phyloP scores from a whole-genome alignment of 2,329 filamentous ascomycete genomes.

The Stemphylium vesicarium region DNA sequence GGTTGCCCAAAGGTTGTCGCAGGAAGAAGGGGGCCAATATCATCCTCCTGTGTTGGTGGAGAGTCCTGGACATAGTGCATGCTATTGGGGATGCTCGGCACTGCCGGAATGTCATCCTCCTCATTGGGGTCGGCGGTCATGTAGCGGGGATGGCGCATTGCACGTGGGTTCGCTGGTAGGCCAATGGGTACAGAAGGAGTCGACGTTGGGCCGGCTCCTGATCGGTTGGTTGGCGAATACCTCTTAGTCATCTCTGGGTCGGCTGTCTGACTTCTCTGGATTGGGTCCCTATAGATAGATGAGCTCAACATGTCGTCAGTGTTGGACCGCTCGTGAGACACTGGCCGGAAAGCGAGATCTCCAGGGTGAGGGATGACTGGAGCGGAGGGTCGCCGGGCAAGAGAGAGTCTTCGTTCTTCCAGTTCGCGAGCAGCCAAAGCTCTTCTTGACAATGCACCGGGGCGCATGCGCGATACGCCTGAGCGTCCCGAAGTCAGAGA shows the following conservation, averaged over 20 bases:
- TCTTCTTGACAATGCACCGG: slow-evolving; percentile 49
- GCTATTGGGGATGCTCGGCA: slow-evolving; percentile 63
- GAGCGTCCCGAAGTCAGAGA: slow-evolving; percentile 44
- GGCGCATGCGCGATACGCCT: slow-evolving; percentile 31
- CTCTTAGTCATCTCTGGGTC: slow-evolving; percentile 60
- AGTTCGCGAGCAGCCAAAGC: slow-evolving; percentile 74
- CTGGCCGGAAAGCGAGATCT: slow-evolving; percentile 51
- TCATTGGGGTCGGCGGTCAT: slow-evolving; percentile 63
- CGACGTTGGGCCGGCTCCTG: slow-evolving; percentile 48
- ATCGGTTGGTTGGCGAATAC: slow-evolving; percentile 44
- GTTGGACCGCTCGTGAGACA: slow-evolving; percentile 42
- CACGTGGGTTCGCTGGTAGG: slow-evolving; percentile 87
- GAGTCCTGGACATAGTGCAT: slow-evolving; percentile 35
- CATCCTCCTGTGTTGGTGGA: slow-evolving; percentile 46
- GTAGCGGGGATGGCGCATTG: slow-evolving; percentile 82
- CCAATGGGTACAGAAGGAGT: slow-evolving; percentile 68
- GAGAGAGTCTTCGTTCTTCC: slow-evolving; percentile 82
- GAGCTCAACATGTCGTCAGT: slow-evolving; percentile 52
- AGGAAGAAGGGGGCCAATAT: slow-evolving; percentile 55
- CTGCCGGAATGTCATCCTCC: slow-evolving; percentile 58
- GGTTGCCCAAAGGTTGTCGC: slow-evolving; percentile 56
- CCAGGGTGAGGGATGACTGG: slow-evolving; percentile 80
- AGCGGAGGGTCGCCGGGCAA: slow-evolving; percentile 76
- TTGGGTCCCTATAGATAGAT: slow-evolving; percentile 43
- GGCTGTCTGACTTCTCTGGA: slow-evolving; percentile 68